phyloP scores from a whole-genome alignment of 768 basidiomycete genomes.

The Suillus lakei region DNA sequence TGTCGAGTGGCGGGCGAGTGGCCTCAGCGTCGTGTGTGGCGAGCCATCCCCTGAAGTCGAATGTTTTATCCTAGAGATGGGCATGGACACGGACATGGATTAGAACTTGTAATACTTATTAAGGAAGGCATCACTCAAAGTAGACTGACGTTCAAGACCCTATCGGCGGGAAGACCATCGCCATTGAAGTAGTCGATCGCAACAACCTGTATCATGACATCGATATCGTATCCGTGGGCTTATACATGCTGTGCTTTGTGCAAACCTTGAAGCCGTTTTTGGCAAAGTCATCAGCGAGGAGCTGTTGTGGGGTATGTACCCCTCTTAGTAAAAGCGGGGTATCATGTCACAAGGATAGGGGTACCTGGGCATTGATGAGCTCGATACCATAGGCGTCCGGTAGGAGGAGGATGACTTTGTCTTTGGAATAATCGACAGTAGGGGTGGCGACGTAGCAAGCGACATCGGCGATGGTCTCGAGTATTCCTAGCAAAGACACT shows the following conservation, averaged over 20 bases:
- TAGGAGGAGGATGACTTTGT: slow-evolving; percentile 60
- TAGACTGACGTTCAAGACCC: slow-evolving; percentile 14
- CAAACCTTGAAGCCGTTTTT: slow-evolving; percentile 43
- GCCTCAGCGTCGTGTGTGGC: slow-evolving; percentile 40
- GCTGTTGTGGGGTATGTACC: slow-evolving; percentile 16
- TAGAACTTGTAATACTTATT: not conserved
- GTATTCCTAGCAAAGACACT: slow-evolving; percentile 42
- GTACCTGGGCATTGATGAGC: slow-evolving; percentile 50
- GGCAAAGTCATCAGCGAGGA: slow-evolving; percentile 42
- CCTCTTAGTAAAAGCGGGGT: not conserved
- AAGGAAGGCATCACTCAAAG: not conserved
- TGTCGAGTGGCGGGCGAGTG: slow-evolving; percentile 42
- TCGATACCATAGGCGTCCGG: slow-evolving; percentile 57
- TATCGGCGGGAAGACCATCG: slow-evolving; percentile 36
- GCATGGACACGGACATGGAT: not conserved
- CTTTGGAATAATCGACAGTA: slow-evolving; percentile 50
- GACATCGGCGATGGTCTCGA: slow-evolving; percentile 52
- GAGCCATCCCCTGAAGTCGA: slow-evolving; percentile 50
- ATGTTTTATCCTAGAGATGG: slow-evolving; percentile 26
- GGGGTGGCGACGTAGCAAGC: slow-evolving; percentile 60
- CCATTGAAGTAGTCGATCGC: slow-evolving; percentile 43
- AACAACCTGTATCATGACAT: slow-evolving; percentile 23
- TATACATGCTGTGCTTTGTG: not conserved
- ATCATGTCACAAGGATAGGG: slow-evolving; percentile 9
- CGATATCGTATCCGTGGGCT: not conserved